Base-by-base conservation (phyloP, 1,284 basidiomycete species). In the Pseudozyma pruni region DNA sequence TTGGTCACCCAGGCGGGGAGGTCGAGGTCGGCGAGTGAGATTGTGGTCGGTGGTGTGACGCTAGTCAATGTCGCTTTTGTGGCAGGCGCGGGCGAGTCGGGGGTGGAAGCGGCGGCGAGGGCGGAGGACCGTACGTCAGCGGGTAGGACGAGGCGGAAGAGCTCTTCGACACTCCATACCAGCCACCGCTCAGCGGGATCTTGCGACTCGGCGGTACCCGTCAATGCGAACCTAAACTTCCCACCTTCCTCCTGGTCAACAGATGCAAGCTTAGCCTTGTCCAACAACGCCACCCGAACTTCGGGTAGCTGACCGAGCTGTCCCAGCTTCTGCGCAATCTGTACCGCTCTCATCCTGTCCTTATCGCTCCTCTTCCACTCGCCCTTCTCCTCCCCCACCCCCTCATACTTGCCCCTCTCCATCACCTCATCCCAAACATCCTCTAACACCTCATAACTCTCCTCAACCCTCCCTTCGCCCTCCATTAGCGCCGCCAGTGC, bases 131-230 rank as follows among this genome's bases (percentile, higher is more conserved):
- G 64, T 1, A 70, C 62, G 4, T 62, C 57, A 1, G 51, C 38
- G 1, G 68, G 73, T 9, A 75, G 32, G 1, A 61, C 45, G 19
- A 81, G 61, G 6, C 71, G 48, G 40, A 81, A 62, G 19, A 81
- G 67, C 61, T 81, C 81, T 35, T 79, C 78, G 20, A 83, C 79
- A 51, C 78, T 80, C 82, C 82, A 83, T 0, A 73, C 67, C n/a
- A 83, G 55, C 63, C 78, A 77, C 23, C 71, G 51, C 46, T 83
- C 82, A 8, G 72, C 70, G 0, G 73, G 69, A 16, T 77, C 74
- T 23, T 52, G 40, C 19, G 67, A 62, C 2, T 54, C 52, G 2
- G 64, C 49, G 0, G 66, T 70, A 8, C 62, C 68, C n/a, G 66
- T 68, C 22, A 66, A 27, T 6, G 38, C 19, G 56, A 64, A 57